Percentiles rank a stretch among this genome's conserved stretches.
Evolutionary conservation across 306 rosid genomes (phyloP).

Genomic region (Trifolium dubium): DNA sequence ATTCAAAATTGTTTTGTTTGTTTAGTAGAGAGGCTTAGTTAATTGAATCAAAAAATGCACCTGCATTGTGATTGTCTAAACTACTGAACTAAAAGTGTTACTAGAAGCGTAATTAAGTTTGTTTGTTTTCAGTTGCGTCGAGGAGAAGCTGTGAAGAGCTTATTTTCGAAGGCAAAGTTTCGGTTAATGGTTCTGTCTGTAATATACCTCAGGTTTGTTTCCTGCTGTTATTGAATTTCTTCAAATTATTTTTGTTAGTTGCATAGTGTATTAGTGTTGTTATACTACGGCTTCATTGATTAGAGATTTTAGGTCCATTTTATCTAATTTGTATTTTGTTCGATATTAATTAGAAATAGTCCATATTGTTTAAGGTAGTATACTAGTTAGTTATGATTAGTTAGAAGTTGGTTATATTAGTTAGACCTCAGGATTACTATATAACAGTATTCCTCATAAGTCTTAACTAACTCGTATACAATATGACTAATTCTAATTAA

Average conservation of each 20-base stretch:
- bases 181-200: slow-evolving; percentile 86
- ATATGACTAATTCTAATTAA: neutral
- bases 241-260: neutral
- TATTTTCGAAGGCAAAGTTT: slow-evolving; percentile 81
- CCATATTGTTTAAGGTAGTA: neutral
- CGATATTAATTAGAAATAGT: neutral
- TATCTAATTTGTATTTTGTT: neutral
- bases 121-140: slow-evolving; percentile 72
- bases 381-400: neutral
- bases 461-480: neutral
- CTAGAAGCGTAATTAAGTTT: neutral
- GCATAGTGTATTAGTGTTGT: neutral
- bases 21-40: neutral
- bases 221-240: neutral
- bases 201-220: slow-evolving; percentile 77
- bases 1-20: neutral
- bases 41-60: neutral
- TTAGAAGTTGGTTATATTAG: slow-evolving; percentile 3
- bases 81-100: neutral
- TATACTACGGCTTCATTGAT: neutral
- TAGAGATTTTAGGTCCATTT: neutral
- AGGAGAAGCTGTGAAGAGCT: slow-evolving; percentile 89
- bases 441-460: neutral
- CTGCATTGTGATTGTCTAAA: neutral
- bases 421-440: neutral